phyloP scores from a whole-genome alignment of 768 basidiomycete species.

The Leccinum aurantiacum region DNA sequence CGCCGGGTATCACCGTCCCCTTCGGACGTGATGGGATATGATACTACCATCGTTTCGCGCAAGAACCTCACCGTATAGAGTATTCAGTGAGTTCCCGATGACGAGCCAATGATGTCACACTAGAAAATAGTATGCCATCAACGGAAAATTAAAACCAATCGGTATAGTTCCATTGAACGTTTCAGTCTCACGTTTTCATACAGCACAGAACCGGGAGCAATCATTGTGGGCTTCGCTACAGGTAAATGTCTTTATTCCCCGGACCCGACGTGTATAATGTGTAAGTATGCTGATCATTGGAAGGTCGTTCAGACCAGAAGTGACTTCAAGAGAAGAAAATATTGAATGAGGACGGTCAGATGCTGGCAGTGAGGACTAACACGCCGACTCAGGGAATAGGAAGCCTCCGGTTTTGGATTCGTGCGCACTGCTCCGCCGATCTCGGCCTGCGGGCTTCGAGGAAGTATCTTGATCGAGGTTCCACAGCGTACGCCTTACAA shows the following conservation, averaged over 20 bases:
- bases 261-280: background rate
- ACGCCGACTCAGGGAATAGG: conserved; percentile 19
- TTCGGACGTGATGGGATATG: conserved; percentile 30
- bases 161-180: conserved; percentile 25
- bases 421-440: background rate
- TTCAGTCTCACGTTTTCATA: conserved; percentile 20
- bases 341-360: conserved; percentile 58
- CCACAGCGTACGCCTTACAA: too few relatives aligned
- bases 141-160: conserved; percentile 46
- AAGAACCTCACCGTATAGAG: conserved; percentile 1
- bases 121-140: conserved; percentile 27
- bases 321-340: conserved; percentile 42
- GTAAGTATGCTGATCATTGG: conserved; percentile 42
- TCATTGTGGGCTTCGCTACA: conserved; percentile 23
- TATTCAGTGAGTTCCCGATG: background rate
- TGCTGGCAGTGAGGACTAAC: conserved; percentile 22
- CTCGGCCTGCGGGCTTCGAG: background rate
- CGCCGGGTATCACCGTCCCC: conserved; percentile 27
- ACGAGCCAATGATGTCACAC: background rate
- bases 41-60: conserved; percentile 27
- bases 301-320: conserved; percentile 36
- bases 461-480: too few relatives aligned
- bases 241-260: too few relatives aligned
- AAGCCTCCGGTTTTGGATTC: conserved; percentile 27
- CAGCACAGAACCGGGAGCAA: conserved; percentile 21